Evolutionary conservation across 495 filamentous ascomycete species (phyloP).

Genomic region (Bryoglossum gracile): DNA sequence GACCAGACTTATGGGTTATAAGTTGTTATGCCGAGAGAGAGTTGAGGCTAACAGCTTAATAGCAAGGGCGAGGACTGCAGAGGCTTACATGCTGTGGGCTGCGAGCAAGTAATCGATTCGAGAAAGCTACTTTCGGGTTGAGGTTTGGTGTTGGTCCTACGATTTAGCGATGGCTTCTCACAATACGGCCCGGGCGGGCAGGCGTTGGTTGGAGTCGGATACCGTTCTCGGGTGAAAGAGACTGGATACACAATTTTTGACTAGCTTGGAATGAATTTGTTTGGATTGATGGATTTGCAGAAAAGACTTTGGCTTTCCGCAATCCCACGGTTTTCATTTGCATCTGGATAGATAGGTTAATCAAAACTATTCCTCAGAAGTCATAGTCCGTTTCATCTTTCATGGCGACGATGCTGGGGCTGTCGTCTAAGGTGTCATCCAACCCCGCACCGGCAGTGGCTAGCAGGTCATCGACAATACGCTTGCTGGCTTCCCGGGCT

Average conservation of each 20-base stretch:
- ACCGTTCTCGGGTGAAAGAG: not conserved
- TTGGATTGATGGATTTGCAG: not conserved
- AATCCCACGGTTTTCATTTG: too few species aligned
- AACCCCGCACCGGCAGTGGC: slow-evolving; percentile 70
- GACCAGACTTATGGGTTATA: too few species aligned
- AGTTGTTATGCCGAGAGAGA: not conserved
- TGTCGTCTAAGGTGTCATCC: slow-evolving; percentile 48
- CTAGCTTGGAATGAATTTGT: not conserved
- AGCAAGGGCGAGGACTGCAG: slow-evolving; percentile 14
- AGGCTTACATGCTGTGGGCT: slow-evolving; percentile 16
- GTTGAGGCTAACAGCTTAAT: not conserved
- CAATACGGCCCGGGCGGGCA: too few species aligned
- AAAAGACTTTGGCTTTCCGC: not conserved
- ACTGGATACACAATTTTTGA: not conserved
- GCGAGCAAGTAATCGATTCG: slow-evolving; percentile 3
- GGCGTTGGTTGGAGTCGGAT: not conserved
- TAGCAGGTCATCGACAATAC: slow-evolving; percentile 87
- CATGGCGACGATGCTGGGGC: slow-evolving; percentile 68
- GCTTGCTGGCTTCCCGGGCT: slow-evolving; percentile 85
- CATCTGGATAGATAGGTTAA: too few species aligned
- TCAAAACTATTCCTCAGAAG: slow-evolving; percentile 39
- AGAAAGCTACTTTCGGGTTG: not conserved
- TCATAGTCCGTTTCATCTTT: slow-evolving; percentile 61
- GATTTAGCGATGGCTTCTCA: slow-evolving; percentile 6
- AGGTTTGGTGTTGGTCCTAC: slow-evolving; percentile 1